Conservation (phyloP, 2,329 filamentous ascomycete species). For the Emergomyces orientalis region DNA sequence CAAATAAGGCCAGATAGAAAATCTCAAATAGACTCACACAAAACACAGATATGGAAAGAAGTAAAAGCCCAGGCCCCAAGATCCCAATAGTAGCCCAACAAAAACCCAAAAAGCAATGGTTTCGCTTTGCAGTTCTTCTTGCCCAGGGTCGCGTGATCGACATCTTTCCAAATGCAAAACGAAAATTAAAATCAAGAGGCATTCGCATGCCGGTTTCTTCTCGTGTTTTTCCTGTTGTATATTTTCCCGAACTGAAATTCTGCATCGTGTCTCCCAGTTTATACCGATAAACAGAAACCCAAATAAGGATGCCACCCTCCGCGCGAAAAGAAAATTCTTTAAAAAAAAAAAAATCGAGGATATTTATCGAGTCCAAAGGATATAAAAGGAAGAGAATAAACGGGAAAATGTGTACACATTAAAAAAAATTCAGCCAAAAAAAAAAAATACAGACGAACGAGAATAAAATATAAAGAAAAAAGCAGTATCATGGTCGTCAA, state of each 20-base stretch:
- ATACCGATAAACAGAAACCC: not conserved
- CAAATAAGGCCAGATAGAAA: too few relatives aligned
- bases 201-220: not conserved
- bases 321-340: not conserved
- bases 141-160: not conserved
- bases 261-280: not conserved
- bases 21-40: not conserved
- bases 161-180: not conserved
- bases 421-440: not conserved
- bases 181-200: not conserved
- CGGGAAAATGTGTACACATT: not conserved
- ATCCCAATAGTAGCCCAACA: not conserved
- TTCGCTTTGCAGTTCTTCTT: not conserved
- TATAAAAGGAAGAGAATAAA: not conserved
- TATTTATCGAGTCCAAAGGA: not conserved
- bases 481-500: conserved; percentile 18
- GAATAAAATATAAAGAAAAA: conserved; percentile 5
- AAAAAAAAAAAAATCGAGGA: not conserved
- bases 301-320: not conserved
- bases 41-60: not conserved
- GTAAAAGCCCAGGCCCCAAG: not conserved
- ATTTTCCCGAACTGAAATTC: not conserved
- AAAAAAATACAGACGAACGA: not conserved
- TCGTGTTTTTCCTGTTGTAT: not conserved
- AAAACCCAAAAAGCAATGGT: not conserved